A percentile compares a stretch with the other conserved stretches of the same genome.
Evolutionary conservation across 2,329 filamentous ascomycete genomes (phyloP).

Genomic region (Hypoxylon sp.): DNA sequence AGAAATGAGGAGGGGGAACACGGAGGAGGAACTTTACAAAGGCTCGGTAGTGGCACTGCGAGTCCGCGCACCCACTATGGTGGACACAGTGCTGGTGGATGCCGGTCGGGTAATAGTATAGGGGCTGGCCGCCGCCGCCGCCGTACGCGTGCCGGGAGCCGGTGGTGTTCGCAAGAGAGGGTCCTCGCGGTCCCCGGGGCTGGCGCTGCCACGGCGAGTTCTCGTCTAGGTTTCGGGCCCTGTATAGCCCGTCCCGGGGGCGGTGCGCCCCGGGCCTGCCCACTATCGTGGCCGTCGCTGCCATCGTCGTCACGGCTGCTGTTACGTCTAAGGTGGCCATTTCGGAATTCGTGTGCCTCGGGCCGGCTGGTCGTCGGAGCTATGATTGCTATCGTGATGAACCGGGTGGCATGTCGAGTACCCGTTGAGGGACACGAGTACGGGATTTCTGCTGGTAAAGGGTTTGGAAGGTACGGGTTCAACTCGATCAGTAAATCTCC

Average conservation of each 20-base stretch:
- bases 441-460: not conserved
- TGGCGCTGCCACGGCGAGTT: constrained; percentile 11
- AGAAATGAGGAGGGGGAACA: not conserved
- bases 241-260: constrained; percentile 11
- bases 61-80: constrained; percentile 29
- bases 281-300: constrained; percentile 21
- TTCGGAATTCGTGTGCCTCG: not conserved
- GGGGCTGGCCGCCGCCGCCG: constrained; percentile 18
- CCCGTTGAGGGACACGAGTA: not conserved
- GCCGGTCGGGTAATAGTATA: constrained; percentile 13
- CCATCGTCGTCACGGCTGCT: constrained; percentile 14
- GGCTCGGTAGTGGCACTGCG: constrained; percentile 38
- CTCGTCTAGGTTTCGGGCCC: constrained; percentile 9
- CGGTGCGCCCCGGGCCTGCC: constrained; percentile 9
- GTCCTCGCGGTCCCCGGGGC: not conserved
- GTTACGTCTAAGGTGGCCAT: constrained; percentile 23
- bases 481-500: not conserved
- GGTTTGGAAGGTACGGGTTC: not conserved
- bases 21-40: constrained; percentile 34
- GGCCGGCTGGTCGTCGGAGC: not conserved
- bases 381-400: not conserved
- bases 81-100: constrained; percentile 29
- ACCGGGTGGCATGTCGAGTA: constrained; percentile 6
- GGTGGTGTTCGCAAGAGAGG: constrained; percentile 6
- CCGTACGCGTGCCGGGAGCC: constrained; percentile 9